These are phyloP conservation scores for Lophiostoma macrostomum DNA, from an alignment of 495 filamentous ascomycete genomes.

Conservation along the genomic window DNA sequence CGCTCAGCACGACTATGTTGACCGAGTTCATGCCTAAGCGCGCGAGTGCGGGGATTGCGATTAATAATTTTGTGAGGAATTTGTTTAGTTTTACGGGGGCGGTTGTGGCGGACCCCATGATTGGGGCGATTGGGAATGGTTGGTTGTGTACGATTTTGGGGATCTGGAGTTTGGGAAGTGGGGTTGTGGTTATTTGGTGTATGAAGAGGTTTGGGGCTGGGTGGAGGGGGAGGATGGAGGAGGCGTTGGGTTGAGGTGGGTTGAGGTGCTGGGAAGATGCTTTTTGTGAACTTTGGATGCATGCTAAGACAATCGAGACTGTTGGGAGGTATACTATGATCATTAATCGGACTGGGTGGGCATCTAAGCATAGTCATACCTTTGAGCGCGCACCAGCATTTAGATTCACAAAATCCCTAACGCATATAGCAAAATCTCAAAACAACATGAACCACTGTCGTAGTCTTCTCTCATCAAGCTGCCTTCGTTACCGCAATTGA, in stretches of 20 bases:
- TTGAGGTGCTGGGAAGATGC: too few species aligned
- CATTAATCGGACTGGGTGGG: too few species aligned
- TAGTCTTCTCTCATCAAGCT: too few species aligned
- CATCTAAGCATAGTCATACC: too few species aligned
- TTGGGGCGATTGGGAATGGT: constrained; percentile 78
- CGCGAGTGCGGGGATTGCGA: constrained; percentile 73
- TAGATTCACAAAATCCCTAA: too few species aligned
- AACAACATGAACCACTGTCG: too few species aligned
- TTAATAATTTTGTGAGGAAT: constrained; percentile 81
- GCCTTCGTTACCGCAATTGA: too few species aligned
- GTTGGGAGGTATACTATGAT: too few species aligned
- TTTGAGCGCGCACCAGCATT: too few species aligned
- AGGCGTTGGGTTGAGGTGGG: constrained; percentile 32
- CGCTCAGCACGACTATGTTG: constrained; percentile 41
- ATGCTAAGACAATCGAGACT: too few species aligned
- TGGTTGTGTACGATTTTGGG: constrained; percentile 85
- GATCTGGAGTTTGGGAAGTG: constrained; percentile 54
- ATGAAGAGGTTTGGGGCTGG: constrained; percentile 63
- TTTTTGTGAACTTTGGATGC: too few species aligned
- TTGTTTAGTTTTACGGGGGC: constrained; percentile 78
- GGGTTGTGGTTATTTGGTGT: constrained; percentile 54
- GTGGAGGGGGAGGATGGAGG: constrained; percentile 71
- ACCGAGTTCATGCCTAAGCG: constrained; percentile 80
- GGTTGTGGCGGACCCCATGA: constrained; percentile 71
- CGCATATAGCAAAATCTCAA: too few species aligned